Evolutionary conservation across 2,329 filamentous ascomycete genomes (phyloP).

Genomic region (Coniochaeta ligniaria): DNA sequence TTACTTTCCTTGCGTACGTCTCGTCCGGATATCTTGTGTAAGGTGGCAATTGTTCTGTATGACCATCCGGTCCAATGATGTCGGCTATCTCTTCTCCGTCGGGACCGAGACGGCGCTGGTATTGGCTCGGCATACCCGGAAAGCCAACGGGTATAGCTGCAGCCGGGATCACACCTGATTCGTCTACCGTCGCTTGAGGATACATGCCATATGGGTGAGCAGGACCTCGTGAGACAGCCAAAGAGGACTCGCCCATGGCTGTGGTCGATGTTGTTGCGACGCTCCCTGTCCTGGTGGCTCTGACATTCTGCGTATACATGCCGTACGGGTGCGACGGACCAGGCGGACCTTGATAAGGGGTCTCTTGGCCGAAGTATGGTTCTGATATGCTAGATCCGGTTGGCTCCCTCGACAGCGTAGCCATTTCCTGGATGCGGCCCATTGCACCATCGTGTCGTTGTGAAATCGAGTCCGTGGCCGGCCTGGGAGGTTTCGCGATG

Average conservation of each 20-base stretch:
- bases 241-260: conserved; percentile 33
- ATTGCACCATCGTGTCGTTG: conserved; percentile 44
- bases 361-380: conserved; percentile 40
- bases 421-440: conserved; percentile 17
- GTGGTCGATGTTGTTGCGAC: conserved; percentile 43
- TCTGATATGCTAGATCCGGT: conserved; percentile 26
- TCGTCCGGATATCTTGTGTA: conserved; percentile 87
- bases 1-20: conserved; percentile 47
- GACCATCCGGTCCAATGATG: conserved; percentile 79
- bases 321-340: conserved; percentile 79
- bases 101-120: conserved; percentile 66
- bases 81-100: conserved; percentile 83
- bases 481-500: conserved; percentile 43
- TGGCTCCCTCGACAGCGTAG: conserved; percentile 15
- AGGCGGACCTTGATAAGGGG: conserved; percentile 61
- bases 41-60: conserved; percentile 84
- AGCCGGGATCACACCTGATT: conserved; percentile 33
- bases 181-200: conserved; percentile 65
- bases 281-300: conserved; percentile 67
- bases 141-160: conserved; percentile 64
- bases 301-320: conserved; percentile 75
- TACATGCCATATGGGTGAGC: conserved; percentile 86
- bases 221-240: conserved; percentile 56
- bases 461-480: conserved; percentile 39
- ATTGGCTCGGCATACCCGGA: conserved; percentile 56